Conservation (phyloP, 1,284 basidiomycete species). For the Trametes sp. region DNA sequence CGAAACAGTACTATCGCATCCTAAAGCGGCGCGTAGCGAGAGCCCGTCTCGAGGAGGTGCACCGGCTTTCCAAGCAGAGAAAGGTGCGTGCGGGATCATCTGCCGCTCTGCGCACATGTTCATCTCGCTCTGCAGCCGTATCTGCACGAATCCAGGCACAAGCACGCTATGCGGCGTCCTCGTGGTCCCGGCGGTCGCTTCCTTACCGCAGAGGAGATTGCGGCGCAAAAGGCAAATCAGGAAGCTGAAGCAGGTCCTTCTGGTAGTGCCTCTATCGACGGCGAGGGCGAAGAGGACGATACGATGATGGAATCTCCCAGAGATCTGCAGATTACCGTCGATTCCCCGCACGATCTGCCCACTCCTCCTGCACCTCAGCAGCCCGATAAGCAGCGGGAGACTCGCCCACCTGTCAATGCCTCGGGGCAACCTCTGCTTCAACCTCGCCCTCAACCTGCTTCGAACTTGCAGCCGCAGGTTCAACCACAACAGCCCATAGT, state of each 20-base stretch:
- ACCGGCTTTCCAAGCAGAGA: conserved; percentile 87
- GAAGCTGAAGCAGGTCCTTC: conserved; percentile 41
- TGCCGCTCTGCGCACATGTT: conserved; percentile 6
- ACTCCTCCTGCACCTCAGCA: conserved; percentile 25
- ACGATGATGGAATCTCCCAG: conserved; percentile 38
- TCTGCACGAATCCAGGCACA: conserved; percentile 96
- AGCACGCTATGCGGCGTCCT: conserved; percentile 96
- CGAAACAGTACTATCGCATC: conserved; percentile 97
- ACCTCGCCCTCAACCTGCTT: conserved; percentile 33
- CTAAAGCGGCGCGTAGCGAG: conserved; percentile 90
- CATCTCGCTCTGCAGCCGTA: conserved; percentile 73
- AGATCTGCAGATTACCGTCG: conserved; percentile 37
- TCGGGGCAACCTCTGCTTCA: conserved; percentile 32
- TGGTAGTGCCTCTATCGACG: conserved; percentile 40
- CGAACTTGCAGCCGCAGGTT: conserved; percentile 11
- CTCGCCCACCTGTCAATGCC: conserved; percentile 18
- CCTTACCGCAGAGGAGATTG: conserved; percentile 94
- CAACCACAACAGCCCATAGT: conserved; percentile 25
- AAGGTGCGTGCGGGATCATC: conserved; percentile 65
- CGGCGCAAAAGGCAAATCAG: conserved; percentile 67
- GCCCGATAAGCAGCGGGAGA: conserved; percentile 29
- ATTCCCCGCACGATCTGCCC: conserved; percentile 33
- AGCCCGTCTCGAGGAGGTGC: conserved; percentile 90
- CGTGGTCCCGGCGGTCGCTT: conserved; percentile 97
- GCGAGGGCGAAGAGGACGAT: conserved; percentile 49